phyloP scores from a whole-genome alignment of 2,329 filamentous ascomycete species.

The Pyricularia sp. region DNA sequence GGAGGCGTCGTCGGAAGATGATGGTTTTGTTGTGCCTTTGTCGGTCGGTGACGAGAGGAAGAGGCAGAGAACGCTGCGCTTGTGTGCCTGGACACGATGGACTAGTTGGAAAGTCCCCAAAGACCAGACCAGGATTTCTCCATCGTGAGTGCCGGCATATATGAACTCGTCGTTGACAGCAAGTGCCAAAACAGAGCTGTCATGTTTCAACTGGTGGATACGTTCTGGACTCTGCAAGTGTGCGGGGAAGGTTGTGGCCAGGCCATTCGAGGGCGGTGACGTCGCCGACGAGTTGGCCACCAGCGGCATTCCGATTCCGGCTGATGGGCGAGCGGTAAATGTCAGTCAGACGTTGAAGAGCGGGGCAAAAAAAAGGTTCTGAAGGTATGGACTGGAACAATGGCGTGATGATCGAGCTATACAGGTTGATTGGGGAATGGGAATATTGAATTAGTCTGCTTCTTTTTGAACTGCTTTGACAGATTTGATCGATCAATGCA shows the following conservation, averaged over 20 bases:
- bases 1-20: constrained; percentile 30
- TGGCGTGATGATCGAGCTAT: not conserved
- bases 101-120: constrained; percentile 79
- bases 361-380: not conserved
- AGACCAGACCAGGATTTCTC: constrained; percentile 88
- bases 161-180: constrained; percentile 73
- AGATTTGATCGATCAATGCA: not conserved
- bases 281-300: not conserved
- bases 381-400: not conserved
- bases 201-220: constrained; percentile 65
- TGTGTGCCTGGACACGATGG: constrained; percentile 75
- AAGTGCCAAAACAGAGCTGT: constrained; percentile 73
- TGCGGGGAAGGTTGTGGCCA: not conserved
- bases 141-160: constrained; percentile 87
- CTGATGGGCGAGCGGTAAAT: not conserved
- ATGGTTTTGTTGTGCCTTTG: not conserved
- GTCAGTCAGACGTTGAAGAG: not conserved
- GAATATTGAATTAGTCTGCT: not conserved
- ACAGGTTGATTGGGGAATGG: not conserved
- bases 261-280: not conserved
- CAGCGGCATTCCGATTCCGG: not conserved
- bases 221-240: constrained; percentile 42
- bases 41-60: constrained; percentile 66
- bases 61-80: constrained; percentile 81
- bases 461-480: not conserved